Base-by-base conservation (phyloP, 345 rosid genomes). In the Erysimum cheiranthoides region DNA sequence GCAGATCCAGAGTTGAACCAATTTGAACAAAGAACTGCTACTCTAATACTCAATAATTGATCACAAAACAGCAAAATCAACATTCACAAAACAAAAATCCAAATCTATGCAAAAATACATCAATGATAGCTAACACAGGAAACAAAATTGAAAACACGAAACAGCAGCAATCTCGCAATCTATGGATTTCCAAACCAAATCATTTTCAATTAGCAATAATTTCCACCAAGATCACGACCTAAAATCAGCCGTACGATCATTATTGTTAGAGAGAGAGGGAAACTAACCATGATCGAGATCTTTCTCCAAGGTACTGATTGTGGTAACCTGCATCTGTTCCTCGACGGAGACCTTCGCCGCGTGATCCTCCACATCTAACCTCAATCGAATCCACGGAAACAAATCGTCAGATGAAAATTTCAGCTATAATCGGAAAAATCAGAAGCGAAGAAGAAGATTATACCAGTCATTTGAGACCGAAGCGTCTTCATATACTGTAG, bases 391-490 rank as follows among this genome's bases (percentile, higher is more conserved):
- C 66, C 43, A 62, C 27, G 43, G 18, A 42, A 17, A 13, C 14
- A 31, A 47, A 72, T 40, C 51, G 21, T 54, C 57, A 6, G 6
- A 62, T 11, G 2, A 25, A 32, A 21, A 63, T 10, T 43, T 46
- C 36, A 45, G 17, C 10, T 34, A 9, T 7, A 38, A 64, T 11
- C 12, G 1, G 47, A 10, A 47, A 35, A 45, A 16, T 28, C 49
- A 34, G 3, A 42, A 43, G 45, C 67, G 59, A 45, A 52, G 14
- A 61, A 6, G 66, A 65, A 11, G 59, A 53, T 5, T 59, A 1
- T 71, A 84, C 97, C 98, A 71, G 83, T 88, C 88, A 93, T 89
- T 64, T 89, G 96, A 69, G 86, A 89, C 11, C 90, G 91, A 16
- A 93, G 84, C 73, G 90, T 80, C 85, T 78, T 87, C 90, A 88